A percentile compares a stretch with the other conserved stretches of the same genome.
Evolutionary conservation across 768 basidiomycete genomes (phyloP).

Genomic region (Boletus sensibilis): DNA sequence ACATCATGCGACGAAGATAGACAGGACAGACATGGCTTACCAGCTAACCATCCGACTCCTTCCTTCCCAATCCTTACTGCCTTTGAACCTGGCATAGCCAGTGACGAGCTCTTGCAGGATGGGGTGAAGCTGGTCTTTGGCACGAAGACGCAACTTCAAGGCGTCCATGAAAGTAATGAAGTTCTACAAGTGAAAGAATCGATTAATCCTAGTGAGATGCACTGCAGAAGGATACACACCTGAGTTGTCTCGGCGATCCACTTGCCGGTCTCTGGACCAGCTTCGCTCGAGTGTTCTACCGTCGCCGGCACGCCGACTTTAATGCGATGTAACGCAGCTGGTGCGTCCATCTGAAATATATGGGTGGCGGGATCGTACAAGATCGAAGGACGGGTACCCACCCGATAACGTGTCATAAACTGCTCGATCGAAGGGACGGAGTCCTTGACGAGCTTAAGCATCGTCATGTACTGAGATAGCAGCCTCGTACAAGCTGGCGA

Average conservation of each 20-base stretch:
- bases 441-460: slow-evolving; percentile 92
- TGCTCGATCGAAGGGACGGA: slow-evolving; percentile 82
- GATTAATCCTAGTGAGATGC: background rate
- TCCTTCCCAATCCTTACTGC: slow-evolving; percentile 95
- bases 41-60: slow-evolving; percentile 87
- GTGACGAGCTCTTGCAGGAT: slow-evolving; percentile 94
- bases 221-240: slow-evolving; percentile 40
- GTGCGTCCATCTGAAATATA: slow-evolving; percentile 77
- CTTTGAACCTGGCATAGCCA: slow-evolving; percentile 91
- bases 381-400: slow-evolving; percentile 33
- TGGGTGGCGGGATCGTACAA: background rate
- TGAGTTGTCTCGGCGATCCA: slow-evolving; percentile 98
- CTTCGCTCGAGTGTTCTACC: slow-evolving; percentile 91
- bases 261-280: slow-evolving; percentile 90
- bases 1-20: background rate
- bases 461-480: slow-evolving; percentile 96
- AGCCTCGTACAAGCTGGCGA: slow-evolving; percentile 93
- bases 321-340: slow-evolving; percentile 87
- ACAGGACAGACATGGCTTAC: slow-evolving; percentile 42
- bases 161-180: slow-evolving; percentile 99
- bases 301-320: slow-evolving; percentile 95
- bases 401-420: slow-evolving; percentile 88
- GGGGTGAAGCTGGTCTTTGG: slow-evolving; percentile 96
- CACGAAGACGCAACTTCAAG: slow-evolving; percentile 85
- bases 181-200: slow-evolving; percentile 48